Base-by-base conservation (phyloP, 306 rosid species). In the Vicia sativa region DNA sequence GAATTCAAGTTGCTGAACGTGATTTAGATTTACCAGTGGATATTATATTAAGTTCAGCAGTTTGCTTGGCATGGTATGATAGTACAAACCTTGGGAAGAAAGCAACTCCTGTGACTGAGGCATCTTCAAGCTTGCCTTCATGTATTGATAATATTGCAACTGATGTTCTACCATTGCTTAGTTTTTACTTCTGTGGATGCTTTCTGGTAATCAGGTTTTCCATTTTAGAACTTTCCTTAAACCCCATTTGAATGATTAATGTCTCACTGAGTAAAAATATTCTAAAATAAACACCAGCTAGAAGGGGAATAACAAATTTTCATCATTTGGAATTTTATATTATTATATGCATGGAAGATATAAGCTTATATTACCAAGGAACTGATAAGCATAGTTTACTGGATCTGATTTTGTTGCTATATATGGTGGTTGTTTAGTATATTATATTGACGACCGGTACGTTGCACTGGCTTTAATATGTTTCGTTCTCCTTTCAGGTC, bases 21-120 rank as follows among this genome's bases (percentile, higher is more conserved):
- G 98, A 89, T 80, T 80, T 87, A 50, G 76, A 83, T 77, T 80
- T 86, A 57, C 95, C 98, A 0, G 89, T 84, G 48, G 96, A 92
- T 84, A 69, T 92, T 46, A 80, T 89, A 61, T 69, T 92, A 74
- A 83, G 90, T 78, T 71, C 92, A 62, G 69, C 84, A 69, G 68
- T 71, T 49, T 92, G 98, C 85, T 76, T 92, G 82, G 80, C 82
- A 53, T 92, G 96, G 98, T 92, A 89, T 46, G 81, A 84, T 70
- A 68, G 77, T 74, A 79, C 71, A 76, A 89, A 84, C 77, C 89
- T 92, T 14, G 82, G 86, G 64, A 84, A 65, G 87, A 92, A 85
- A 80, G 81, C 88, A 74, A 80, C 85, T 62, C 74, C 83, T 21
- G 49, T 70, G 2, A 86, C 86, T 35, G 95, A 86, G 80, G 91